Evolutionary conservation across 2,329 filamentous ascomycete species (phyloP), one percentile per base, ranked within the genome.

Genomic region (Helminthosporium solani): DNA sequence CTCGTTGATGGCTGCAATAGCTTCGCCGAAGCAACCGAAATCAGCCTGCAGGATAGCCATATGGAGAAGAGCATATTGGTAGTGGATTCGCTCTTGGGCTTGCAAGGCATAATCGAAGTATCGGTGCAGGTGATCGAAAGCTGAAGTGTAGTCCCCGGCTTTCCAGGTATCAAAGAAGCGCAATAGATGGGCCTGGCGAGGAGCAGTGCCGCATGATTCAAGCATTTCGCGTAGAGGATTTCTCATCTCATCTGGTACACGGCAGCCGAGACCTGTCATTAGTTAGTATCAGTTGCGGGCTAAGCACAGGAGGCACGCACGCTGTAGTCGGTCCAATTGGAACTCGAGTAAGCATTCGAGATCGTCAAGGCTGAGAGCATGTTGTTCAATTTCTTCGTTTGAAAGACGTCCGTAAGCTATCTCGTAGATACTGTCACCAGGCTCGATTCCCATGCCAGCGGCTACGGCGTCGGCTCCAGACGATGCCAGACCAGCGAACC

Each of bases 21-120:
- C 92, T 71, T 97, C 91, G 33, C 83, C 81, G 67, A 90, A 86
- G 64, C 89, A 96, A 37, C 91, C 91, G 74, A 97, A 97, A 67
- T 97, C 94, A 14, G 91, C 89, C 64, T 99, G 92, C 3, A 97
- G 79, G 27, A 96, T 89, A 3, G 91, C 92, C 47, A 96, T 80
- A 63, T 96, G 96, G 64, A 99, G 84, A 12, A 97, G 75, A 0
- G 94, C 94, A 65, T 96, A 96, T 65, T 97, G 94, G 63, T 99
- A 97, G 60, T 91, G 91, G 4, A 87, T 81, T 19, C 88, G 85
- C 60, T 95, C 88, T 49, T 84, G 78, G 56, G 84, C 87, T 60
- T 94, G 87, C 83, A 95, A 90, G 1, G 91, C 94, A 70, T 96
- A 96, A 68, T 99, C 94, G 61, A 96, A 99, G 69, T 96, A 99